phyloP scores from a whole-genome alignment of 2,329 filamentous ascomycete genomes.

The Stachybotrys chartarum region DNA sequence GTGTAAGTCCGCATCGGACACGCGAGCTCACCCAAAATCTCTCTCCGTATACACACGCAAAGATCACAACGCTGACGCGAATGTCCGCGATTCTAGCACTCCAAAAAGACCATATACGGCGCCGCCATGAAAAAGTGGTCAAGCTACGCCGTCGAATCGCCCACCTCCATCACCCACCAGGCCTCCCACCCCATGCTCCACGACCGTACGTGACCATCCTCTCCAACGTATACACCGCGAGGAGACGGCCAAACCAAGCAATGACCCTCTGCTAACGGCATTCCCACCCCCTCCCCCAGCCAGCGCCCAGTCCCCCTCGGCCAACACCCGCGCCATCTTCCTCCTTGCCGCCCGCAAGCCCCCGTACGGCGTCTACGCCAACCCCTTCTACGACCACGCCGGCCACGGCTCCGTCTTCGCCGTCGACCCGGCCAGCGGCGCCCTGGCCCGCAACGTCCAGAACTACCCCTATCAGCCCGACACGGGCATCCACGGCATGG shows the following conservation, averaged over 20 bases:
- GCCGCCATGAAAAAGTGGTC: slow-evolving; percentile 93
- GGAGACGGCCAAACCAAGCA: not conserved
- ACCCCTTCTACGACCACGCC: slow-evolving; percentile 83
- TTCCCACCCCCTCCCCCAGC: slow-evolving; percentile 35
- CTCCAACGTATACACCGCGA: not conserved
- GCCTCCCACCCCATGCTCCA: slow-evolving; percentile 69
- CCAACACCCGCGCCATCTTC: slow-evolving; percentile 86
- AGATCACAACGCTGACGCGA: no score
- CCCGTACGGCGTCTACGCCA: slow-evolving; percentile 79
- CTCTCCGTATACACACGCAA: no score
- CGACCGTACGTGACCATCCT: slow-evolving; percentile 48
- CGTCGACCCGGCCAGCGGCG: slow-evolving; percentile 43
- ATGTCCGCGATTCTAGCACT: slow-evolving; percentile 46
- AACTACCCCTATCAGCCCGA: slow-evolving; percentile 65
- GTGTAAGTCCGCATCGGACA: slow-evolving; percentile 48
- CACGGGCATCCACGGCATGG: slow-evolving; percentile 75
- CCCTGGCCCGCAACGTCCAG: slow-evolving; percentile 58
- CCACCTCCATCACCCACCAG: slow-evolving; percentile 69
- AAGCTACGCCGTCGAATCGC: slow-evolving; percentile 69
- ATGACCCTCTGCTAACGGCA: not conserved
- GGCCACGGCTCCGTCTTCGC: slow-evolving; percentile 74
- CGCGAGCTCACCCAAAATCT: no score
- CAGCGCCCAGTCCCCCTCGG: slow-evolving; percentile 58
- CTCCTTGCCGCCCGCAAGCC: slow-evolving; percentile 70
- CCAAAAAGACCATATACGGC: slow-evolving; percentile 79